Evolutionary conservation across 805 yeast genomes (phyloP).

Genomic region (Pichia ethanolica): DNA sequence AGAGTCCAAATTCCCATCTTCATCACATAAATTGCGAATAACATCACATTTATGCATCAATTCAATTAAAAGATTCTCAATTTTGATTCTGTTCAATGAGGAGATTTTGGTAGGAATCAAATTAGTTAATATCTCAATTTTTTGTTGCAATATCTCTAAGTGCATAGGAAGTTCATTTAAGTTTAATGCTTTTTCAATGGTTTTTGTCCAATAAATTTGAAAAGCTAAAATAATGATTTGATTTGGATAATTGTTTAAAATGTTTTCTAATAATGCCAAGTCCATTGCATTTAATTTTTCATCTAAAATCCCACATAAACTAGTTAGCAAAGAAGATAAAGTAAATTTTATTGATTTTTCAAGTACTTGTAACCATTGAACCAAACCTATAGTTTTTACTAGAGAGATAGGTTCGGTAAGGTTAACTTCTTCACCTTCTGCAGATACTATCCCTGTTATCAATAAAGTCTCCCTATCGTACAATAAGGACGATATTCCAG

Average conservation of each 20-base stretch:
- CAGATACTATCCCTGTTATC: slow-evolving; percentile 44
- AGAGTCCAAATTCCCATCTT: not conserved
- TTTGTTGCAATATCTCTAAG: not conserved
- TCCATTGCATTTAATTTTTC: slow-evolving; percentile 10
- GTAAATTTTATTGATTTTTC: slow-evolving; percentile 48
- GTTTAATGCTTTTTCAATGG: slow-evolving; percentile 25
- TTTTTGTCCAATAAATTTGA: slow-evolving; percentile 51
- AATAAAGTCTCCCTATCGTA: slow-evolving; percentile 21
- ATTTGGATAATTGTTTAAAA: slow-evolving; percentile 39
- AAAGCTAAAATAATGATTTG: slow-evolving; percentile 50
- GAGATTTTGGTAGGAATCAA: slow-evolving; percentile 24
- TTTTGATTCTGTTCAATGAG: slow-evolving; percentile 32
- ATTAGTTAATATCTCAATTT: slow-evolving; percentile 22
- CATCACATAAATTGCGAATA: slow-evolving; percentile 1
- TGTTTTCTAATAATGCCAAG: slow-evolving; percentile 1
- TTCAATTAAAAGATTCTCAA: slow-evolving; percentile 62
- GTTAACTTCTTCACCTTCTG: slow-evolving; percentile 52
- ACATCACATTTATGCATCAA: slow-evolving; percentile 50
- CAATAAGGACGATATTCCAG: slow-evolving; percentile 46
- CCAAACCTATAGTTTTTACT: slow-evolving; percentile 33
- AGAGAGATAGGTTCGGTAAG: slow-evolving; percentile 39
- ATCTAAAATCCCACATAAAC: slow-evolving; percentile 10
- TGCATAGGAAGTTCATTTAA: not conserved
- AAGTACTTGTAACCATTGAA: slow-evolving; percentile 56
- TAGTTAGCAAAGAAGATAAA: slow-evolving; percentile 26